phyloP scores from a whole-genome alignment of 345 rosid species.

The Salix udensis region DNA sequence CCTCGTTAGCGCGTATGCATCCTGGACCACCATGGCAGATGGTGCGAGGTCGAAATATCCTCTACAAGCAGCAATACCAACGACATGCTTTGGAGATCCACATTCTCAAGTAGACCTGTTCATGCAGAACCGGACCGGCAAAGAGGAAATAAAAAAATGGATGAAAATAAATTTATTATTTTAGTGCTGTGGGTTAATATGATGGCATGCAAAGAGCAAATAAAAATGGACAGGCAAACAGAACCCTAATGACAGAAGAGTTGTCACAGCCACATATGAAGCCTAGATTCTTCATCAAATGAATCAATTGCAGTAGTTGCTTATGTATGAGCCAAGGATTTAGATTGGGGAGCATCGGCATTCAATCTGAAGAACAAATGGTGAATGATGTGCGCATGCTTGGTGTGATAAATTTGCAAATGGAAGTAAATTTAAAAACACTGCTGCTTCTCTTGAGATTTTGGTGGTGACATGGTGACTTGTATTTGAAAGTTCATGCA shows the following conservation, averaged over 20 bases:
- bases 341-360: not conserved
- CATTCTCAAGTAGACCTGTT: not conserved
- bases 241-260: not conserved
- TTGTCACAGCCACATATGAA: not conserved
- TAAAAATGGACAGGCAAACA: not conserved
- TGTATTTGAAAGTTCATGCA: not conserved
- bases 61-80: not conserved
- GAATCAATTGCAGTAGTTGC: not conserved
- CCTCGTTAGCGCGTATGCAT: not conserved
- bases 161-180: too few species aligned
- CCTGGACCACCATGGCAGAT: conserved; percentile 14
- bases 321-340: not conserved
- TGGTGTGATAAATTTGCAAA: not conserved
- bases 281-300: not conserved
- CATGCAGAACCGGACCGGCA: too few species aligned
- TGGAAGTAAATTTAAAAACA: not conserved
- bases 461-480: not conserved
- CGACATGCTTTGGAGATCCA: not conserved
- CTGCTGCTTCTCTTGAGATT: not conserved
- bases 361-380: not conserved
- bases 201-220: too few species aligned
- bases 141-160: too few species aligned
- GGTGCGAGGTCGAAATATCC: not conserved
- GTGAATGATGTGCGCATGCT: not conserved
- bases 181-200: too few species aligned